Conservation (phyloP, 306 rosid species). For the Quercus rubra region DNA sequence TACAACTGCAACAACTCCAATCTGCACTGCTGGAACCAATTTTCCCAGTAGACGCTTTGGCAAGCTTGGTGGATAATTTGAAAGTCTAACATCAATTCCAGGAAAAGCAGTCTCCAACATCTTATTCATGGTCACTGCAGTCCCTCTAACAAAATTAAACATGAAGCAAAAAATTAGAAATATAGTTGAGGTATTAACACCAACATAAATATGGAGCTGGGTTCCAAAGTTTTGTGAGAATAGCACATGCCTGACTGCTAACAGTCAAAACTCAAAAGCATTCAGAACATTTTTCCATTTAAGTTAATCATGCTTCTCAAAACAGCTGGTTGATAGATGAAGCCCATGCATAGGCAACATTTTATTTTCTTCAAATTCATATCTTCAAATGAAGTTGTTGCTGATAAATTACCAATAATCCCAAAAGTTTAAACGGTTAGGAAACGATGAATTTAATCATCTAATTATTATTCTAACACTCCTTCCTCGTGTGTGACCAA, state of each 20-base stretch:
- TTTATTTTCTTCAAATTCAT: background rate
- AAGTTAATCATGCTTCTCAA: background rate
- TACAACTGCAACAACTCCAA: slow-evolving; percentile 56
- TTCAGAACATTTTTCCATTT: background rate
- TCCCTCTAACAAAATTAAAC: slow-evolving; percentile 50
- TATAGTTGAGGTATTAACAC: background rate
- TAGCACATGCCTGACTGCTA: background rate
- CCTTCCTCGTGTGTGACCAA: no score
- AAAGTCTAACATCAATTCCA: slow-evolving; percentile 57
- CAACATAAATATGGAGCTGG: background rate
- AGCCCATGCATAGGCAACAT: background rate
- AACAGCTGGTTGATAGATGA: background rate
- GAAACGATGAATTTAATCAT: no score
- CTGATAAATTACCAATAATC: no score
- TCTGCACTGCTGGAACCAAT: slow-evolving; percentile 64
- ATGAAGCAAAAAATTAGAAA: background rate
- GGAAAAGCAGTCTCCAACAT: slow-evolving; percentile 68
- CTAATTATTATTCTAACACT: no score
- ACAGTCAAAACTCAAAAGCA: background rate
- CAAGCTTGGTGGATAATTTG: slow-evolving; percentile 59
- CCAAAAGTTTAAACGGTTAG: no score
- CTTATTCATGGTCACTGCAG: slow-evolving; percentile 58
- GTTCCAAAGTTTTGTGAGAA: background rate
- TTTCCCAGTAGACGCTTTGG: slow-evolving; percentile 74
- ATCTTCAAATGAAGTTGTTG: no score